Base-by-base conservation (phyloP, 805 yeast species). In the Lipomyces yamanashiensis region DNA sequence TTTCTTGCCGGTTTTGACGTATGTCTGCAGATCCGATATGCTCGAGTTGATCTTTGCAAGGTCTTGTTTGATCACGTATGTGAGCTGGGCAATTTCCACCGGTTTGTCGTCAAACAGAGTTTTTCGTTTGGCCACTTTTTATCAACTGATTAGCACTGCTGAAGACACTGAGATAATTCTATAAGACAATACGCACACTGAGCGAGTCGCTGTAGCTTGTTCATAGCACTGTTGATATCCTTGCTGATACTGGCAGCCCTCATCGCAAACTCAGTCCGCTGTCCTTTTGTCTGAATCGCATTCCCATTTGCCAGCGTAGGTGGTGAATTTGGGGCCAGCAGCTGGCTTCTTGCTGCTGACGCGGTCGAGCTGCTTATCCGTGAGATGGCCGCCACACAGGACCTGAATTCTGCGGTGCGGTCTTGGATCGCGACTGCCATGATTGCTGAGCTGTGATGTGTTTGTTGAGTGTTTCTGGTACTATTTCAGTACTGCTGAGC, bases 21-120 rank as follows among this genome's bases (percentile, higher is more conserved):
- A 83, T 63, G 77, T 77, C 74, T 87, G 91, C 63, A 88, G 77
- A 60, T 80, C 84, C 71, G 85, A 86, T 68, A 89, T 81, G 66
- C 82, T 82, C 71, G 87, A 85, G 72, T 90, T 96, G 67, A 95
- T 85, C 68, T 85, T 85, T 73, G 92, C 87, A 56, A 95, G 86
- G 72, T 89, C 96, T 75, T 95, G 98, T 71, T 84, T 84, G 68
- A 84, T 83, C 48, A 92, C 87, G 70, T 87, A 89, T 0, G 99
- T 92, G 67, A 95, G 80, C 75, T 95, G 97, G 21, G 92, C 90
- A 67, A 95, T 90, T 73, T 95, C 98, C 15, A 90, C 87, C 0
- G 98, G 98, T 69, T 89, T 87, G 76, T 95, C 99, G 73, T 92
- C 97, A 69, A 95, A 90, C 73, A 93, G 77, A 19, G 97, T 96